Conservation (phyloP, 768 basidiomycete species). For the Tricholoma sp. region DNA sequence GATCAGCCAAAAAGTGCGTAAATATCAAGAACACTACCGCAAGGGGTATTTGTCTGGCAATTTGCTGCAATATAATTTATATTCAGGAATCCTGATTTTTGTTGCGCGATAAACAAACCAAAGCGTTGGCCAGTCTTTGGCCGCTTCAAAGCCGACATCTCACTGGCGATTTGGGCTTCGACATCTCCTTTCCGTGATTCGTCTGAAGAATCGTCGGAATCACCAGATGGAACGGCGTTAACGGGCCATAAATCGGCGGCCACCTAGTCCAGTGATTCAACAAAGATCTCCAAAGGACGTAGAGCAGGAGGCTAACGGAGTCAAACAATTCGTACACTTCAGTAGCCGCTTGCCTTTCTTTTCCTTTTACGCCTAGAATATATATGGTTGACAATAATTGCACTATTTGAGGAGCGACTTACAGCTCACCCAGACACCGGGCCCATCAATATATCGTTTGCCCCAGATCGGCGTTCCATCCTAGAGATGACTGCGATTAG, state of each 20-base stretch:
- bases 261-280: conserved; percentile 39
- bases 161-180: conserved; percentile 67
- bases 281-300: neutral
- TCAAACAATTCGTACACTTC: conserved; percentile 80
- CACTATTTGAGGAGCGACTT: conserved; percentile 13
- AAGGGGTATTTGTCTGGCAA: conserved; percentile 76
- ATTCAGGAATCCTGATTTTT: neutral
- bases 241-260: conserved; percentile 70
- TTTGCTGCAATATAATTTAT: conserved; percentile 41
- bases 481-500: conserved; percentile 25
- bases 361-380: conserved; percentile 64
- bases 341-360: conserved; percentile 71
- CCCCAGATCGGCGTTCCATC: conserved; percentile 66
- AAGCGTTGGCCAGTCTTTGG: conserved; percentile 61
- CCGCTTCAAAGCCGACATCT: conserved; percentile 66
- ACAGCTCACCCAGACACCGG: conserved; percentile 84
- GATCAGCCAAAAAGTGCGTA: neutral
- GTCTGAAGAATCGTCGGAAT: neutral
- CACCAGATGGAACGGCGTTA: conserved; percentile 10
- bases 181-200: conserved; percentile 33
- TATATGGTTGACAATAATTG: neutral
- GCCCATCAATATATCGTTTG: conserved; percentile 67
- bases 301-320: conserved; percentile 40
- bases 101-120: conserved; percentile 31
- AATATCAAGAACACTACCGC: conserved; percentile 41